Percentiles rank a stretch among this genome's conserved stretches.
These are phyloP conservation scores for Datura wrightii DNA, from an alignment of 257 asterid genomes.

Conservation along the genomic window DNA sequence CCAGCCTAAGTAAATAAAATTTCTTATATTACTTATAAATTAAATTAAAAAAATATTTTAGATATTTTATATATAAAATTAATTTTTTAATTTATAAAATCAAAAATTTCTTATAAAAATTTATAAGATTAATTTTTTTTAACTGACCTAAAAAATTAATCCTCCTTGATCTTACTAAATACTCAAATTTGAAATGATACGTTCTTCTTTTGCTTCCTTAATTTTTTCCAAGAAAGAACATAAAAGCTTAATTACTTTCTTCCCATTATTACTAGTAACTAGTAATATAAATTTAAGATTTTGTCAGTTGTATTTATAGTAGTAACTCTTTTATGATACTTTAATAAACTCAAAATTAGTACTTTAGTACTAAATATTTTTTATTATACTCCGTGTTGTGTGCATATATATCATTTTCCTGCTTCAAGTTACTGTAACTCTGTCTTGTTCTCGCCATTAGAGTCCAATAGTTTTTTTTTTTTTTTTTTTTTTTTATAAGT, in stretches of 20 bases:
- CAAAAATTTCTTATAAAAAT: no score
- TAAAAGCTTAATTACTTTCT: neutral
- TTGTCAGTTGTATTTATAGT: neutral
- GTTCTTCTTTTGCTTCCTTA: neutral
- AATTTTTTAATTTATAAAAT: no score
- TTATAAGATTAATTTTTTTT: no score
- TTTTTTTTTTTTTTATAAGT: neutral
- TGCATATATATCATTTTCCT: neutral
- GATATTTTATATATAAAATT: no score
- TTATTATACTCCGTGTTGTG: neutral
- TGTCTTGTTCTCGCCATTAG: constrained; percentile 26
- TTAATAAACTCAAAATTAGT: neutral
- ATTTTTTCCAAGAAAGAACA: neutral
- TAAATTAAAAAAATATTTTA: no score
- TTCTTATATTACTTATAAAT: no score
- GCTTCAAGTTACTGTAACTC: neutral
- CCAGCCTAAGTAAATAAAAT: neutral
- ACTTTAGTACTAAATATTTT: no score
- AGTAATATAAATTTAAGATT: neutral
- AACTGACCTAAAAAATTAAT: no score
- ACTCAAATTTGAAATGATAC: neutral
- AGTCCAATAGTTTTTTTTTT: neutral
- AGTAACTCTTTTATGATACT: neutral
- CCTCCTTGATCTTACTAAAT: neutral
- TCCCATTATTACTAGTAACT: neutral